Conservation (phyloP, 768 basidiomycete genomes). For the Lentinula lateritia region DNA sequence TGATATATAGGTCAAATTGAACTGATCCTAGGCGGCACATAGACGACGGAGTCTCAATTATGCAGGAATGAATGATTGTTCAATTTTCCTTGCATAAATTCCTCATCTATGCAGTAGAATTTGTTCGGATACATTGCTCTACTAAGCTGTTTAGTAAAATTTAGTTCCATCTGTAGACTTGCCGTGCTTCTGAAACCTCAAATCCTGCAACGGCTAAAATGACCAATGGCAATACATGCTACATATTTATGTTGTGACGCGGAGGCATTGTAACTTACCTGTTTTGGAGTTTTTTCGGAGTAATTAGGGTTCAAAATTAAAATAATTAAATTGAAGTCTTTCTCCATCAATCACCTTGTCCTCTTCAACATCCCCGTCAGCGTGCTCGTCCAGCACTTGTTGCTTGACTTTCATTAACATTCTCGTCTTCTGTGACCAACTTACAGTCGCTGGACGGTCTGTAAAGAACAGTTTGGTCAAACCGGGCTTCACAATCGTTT, state of each 20-base stretch:
- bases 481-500: conserved; percentile 1
- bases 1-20: background rate
- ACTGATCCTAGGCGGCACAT: background rate
- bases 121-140: too few relatives aligned
- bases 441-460: conserved; percentile 9
- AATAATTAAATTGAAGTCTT: background rate
- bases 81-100: too few relatives aligned
- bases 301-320: background rate
- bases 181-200: too few relatives aligned
- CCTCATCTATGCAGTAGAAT: too few relatives aligned
- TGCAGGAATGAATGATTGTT: background rate
- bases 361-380: background rate
- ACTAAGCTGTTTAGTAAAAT: too few relatives aligned
- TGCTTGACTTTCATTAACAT: conserved; percentile 8
- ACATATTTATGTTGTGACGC: too few relatives aligned
- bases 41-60: background rate
- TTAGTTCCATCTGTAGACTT: too few relatives aligned
- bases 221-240: too few relatives aligned
- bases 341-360: background rate
- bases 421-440: background rate
- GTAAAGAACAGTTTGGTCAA: conserved; percentile 3
- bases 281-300: background rate
- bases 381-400: background rate
- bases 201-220: too few relatives aligned
- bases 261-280: background rate